These are phyloP conservation scores for Annulohypoxylon moriforme DNA, from an alignment of 495 filamentous ascomycete species.

Conservation along the genomic window DNA sequence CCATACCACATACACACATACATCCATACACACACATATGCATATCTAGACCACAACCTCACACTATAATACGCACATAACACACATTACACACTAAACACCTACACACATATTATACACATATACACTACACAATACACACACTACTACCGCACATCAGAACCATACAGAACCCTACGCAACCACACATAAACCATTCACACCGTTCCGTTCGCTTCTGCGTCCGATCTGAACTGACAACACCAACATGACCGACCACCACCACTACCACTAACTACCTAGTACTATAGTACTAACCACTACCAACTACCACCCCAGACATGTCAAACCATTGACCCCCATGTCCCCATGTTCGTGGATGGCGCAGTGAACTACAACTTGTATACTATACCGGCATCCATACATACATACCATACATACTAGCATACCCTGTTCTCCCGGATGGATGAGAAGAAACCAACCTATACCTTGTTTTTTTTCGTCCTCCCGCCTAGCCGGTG, in stretches of 20 bases:
- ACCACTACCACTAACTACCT: constrained; percentile 18
- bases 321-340: neutral
- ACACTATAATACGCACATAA: constrained; percentile 1
- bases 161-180: constrained; percentile 4
- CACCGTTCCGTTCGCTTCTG: constrained; percentile 38
- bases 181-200: constrained; percentile 6
- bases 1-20: constrained; percentile 6
- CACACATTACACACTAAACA: neutral
- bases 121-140: constrained; percentile 1
- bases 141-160: neutral
- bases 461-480: constrained; percentile 13
- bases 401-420: no score
- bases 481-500: constrained; percentile 36
- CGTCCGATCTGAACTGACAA: constrained; percentile 45
- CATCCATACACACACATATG: constrained; percentile 14
- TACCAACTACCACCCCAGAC: constrained; percentile 4
- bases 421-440: constrained; percentile 27
- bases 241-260: constrained; percentile 28
- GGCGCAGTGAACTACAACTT: constrained; percentile 20
- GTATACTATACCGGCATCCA: constrained; percentile 23
- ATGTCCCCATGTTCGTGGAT: constrained; percentile 9
- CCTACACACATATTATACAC: neutral
- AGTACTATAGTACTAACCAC: no score
- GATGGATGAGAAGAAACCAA: constrained; percentile 2
- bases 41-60: constrained; percentile 4